A percentile compares a stretch with the other conserved stretches of the same genome.
phyloP scores from a whole-genome alignment of 2,329 filamentous ascomycete species.

The Colletotrichum ledebouriae region DNA sequence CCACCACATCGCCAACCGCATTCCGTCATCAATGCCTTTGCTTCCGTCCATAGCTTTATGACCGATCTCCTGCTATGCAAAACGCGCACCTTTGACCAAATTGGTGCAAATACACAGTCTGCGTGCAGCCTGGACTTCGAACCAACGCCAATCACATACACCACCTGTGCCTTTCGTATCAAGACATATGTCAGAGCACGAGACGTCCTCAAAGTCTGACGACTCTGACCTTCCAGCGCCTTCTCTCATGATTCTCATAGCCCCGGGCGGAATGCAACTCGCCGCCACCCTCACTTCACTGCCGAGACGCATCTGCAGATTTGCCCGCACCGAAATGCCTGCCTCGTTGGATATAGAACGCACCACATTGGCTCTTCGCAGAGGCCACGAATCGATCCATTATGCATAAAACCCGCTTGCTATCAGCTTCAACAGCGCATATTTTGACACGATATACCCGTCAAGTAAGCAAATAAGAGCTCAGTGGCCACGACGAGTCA shows the following conservation, averaged over 20 bases:
- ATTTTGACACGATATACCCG: slow-evolving; percentile 24
- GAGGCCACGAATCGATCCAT: slow-evolving; percentile 13
- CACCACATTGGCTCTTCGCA: slow-evolving; percentile 19
- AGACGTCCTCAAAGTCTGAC: slow-evolving; percentile 8
- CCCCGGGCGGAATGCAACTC: slow-evolving; percentile 11
- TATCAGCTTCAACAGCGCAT: slow-evolving; percentile 8
- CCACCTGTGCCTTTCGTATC: not conserved
- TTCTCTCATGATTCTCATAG: slow-evolving; percentile 12
- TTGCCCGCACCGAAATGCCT: slow-evolving; percentile 5
- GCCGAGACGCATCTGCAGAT: slow-evolving; percentile 9
- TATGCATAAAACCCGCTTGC: slow-evolving; percentile 22
- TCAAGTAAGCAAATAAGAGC: slow-evolving; percentile 31
- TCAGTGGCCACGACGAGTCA: slow-evolving; percentile 38
- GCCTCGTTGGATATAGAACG: slow-evolving; percentile 10
- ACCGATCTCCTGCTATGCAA: slow-evolving; percentile 16
- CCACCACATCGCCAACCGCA: slow-evolving; percentile 31
- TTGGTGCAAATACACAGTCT: slow-evolving; percentile 7
- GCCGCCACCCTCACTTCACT: slow-evolving; percentile 9
- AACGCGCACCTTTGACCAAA: slow-evolving; percentile 8
- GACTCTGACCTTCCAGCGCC: slow-evolving; percentile 8
- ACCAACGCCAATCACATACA: slow-evolving; percentile 10
- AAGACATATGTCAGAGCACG: slow-evolving; percentile 8
- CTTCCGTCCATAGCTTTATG: slow-evolving; percentile 15
- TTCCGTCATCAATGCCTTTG: slow-evolving; percentile 29
- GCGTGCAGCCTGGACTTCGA: not conserved